A percentile compares a stretch with the other conserved stretches of the same genome.
Evolutionary conservation across 2,329 filamentous ascomycete species (phyloP).

Genomic region (Metarhizium album): DNA sequence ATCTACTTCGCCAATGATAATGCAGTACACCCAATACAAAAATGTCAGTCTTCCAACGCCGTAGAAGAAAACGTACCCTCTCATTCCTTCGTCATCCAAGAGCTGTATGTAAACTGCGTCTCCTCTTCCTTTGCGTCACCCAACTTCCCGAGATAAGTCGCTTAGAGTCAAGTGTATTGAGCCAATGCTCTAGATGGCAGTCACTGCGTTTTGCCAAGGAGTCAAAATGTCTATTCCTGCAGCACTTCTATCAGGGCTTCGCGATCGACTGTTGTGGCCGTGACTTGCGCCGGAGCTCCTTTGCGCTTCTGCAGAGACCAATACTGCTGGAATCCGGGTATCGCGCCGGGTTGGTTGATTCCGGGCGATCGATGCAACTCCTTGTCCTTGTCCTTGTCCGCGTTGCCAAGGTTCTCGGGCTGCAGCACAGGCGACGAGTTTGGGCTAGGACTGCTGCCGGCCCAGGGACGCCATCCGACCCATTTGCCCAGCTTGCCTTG

Average conservation of each 20-base stretch:
- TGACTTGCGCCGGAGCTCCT: slow-evolving; percentile 44
- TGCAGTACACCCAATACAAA: background rate
- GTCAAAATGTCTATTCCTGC: slow-evolving; percentile 13
- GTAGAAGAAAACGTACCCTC: background rate
- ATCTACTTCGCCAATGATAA: slow-evolving; percentile 4
- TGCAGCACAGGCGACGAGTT: slow-evolving; percentile 10
- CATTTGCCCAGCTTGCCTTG: slow-evolving; percentile 28
- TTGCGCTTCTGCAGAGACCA: slow-evolving; percentile 39
- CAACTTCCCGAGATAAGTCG: background rate
- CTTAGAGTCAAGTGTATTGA: background rate
- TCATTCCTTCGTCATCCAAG: background rate
- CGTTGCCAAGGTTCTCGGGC: background rate
- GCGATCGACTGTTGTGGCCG: slow-evolving; percentile 46
- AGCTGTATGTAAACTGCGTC: background rate
- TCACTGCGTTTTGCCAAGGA: background rate
- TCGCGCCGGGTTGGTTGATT: slow-evolving; percentile 67
- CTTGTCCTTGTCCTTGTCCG: slow-evolving; percentile 21
- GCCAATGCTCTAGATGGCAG: background rate
- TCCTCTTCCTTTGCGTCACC: background rate
- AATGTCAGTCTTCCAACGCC: background rate
- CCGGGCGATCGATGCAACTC: slow-evolving; percentile 48
- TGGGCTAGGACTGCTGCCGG: slow-evolving; percentile 11
- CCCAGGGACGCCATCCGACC: slow-evolving; percentile 41
- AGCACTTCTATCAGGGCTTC: slow-evolving; percentile 51
- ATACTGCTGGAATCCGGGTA: slow-evolving; percentile 59